Percentiles rank a stretch among this genome's conserved stretches.
Evolutionary conservation across 306 rosid genomes (phyloP).

Genomic region (Vicia faba): DNA sequence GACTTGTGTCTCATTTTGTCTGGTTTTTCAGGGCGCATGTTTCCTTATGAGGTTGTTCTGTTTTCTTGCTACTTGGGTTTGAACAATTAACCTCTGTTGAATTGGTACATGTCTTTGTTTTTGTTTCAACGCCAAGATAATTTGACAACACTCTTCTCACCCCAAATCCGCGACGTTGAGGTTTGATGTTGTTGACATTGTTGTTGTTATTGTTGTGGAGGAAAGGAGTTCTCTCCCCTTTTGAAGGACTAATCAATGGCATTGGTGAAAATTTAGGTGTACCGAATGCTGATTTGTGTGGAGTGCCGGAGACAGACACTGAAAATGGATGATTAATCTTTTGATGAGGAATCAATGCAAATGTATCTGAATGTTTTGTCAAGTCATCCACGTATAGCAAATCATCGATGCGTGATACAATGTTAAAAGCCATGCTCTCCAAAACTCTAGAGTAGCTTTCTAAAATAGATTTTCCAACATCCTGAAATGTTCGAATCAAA

Average conservation of each 20-base stretch:
- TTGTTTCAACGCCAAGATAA: constrained; percentile 86
- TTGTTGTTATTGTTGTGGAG: constrained; percentile 46
- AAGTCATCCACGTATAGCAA: constrained; percentile 80
- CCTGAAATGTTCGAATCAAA: constrained; percentile 55
- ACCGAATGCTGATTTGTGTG: constrained; percentile 50
- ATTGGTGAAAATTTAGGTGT: constrained; percentile 62
- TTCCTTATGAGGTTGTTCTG: constrained; percentile 33
- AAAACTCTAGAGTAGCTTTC: constrained; percentile 95
- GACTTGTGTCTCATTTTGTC: constrained; percentile 29
- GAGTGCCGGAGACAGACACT: constrained; percentile 81
- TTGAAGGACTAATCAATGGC: constrained; percentile 73
- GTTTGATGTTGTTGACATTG: constrained; percentile 44
- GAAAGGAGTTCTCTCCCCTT: constrained; percentile 85
- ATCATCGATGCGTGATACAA: constrained; percentile 89
- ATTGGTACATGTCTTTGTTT: constrained; percentile 60
- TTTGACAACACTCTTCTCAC: constrained; percentile 86
- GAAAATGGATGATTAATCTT: constrained; percentile 51
- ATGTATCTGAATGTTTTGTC: constrained; percentile 68
- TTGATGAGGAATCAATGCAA: constrained; percentile 51
- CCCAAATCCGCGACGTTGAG: constrained; percentile 72
- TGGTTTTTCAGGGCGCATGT: constrained; percentile 27
- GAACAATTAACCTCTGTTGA: constrained; percentile 52
- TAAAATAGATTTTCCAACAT: constrained; percentile 86
- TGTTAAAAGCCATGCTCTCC: constrained; percentile 90
- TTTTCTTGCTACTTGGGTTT: constrained; percentile 23